A percentile compares a stretch with the other conserved stretches of the same genome.
Conservation (phyloP, 306 rosid genomes). For the Quercus suber region DNA sequence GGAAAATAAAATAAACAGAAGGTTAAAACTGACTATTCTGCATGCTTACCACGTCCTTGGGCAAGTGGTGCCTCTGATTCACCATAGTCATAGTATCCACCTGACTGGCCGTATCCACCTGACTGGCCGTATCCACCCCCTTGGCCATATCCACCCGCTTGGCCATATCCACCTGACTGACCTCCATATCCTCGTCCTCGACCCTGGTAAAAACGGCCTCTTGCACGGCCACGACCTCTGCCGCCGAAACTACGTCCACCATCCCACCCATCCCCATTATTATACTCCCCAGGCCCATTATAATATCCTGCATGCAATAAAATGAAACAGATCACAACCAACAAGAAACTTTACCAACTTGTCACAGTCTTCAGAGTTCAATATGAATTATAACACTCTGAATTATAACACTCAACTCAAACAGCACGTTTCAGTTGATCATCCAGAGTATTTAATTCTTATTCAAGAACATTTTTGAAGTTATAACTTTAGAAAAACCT, state of each 20-base stretch:
- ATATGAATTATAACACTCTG: neutral
- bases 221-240: slow-evolving; percentile 68
- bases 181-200: slow-evolving; percentile 63
- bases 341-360: slow-evolving; percentile 10
- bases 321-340: neutral
- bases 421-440: too few relatives aligned
- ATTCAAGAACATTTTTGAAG: too few relatives aligned
- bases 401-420: neutral
- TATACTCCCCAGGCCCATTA: slow-evolving; percentile 61
- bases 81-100: slow-evolving; percentile 63
- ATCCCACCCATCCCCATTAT: slow-evolving; percentile 75
- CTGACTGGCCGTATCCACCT: slow-evolving; percentile 16
- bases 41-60: slow-evolving; percentile 59
- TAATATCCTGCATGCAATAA: slow-evolving; percentile 43
- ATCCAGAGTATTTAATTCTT: too few relatives aligned
- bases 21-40: neutral
- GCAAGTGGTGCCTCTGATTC: slow-evolving; percentile 61
- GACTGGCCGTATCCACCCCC: slow-evolving; percentile 32
- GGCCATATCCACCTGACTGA: slow-evolving; percentile 47
- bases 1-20: neutral
- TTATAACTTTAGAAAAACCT: too few relatives aligned
- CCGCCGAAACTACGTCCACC: slow-evolving; percentile 72
- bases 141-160: slow-evolving; percentile 43
- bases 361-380: neutral
- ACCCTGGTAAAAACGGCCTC: slow-evolving; percentile 57